phyloP scores from a whole-genome alignment of 2,329 filamentous ascomycete genomes.

The Salinomyces thailandicus region DNA sequence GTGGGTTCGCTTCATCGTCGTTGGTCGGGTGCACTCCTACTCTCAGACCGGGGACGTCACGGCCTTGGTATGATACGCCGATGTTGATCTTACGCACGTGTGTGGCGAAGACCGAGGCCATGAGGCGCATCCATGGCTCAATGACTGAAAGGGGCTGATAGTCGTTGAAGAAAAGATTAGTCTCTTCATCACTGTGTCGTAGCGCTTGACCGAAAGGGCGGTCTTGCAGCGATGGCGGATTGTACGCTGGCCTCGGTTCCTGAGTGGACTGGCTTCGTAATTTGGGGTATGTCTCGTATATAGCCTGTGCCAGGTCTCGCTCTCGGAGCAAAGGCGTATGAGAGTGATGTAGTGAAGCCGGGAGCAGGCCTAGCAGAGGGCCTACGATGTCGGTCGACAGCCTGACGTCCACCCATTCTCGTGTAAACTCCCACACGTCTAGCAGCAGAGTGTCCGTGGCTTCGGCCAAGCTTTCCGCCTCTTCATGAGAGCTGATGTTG shows the following conservation, averaged over 20 bases:
- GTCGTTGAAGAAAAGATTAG: slow-evolving; percentile 77
- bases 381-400: slow-evolving; percentile 65
- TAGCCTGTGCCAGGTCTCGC: slow-evolving; percentile 55
- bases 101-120: slow-evolving; percentile 80
- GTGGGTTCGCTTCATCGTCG: slow-evolving; percentile 33
- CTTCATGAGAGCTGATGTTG: slow-evolving; percentile 58
- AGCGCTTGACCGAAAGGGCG: slow-evolving; percentile 19
- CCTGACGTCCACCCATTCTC: slow-evolving; percentile 74
- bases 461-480: slow-evolving; percentile 60
- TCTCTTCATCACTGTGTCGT: slow-evolving; percentile 28
- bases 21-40: slow-evolving; percentile 54
- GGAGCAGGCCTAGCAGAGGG: slow-evolving; percentile 69
- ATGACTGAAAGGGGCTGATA: slow-evolving; percentile 84
- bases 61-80: slow-evolving; percentile 78
- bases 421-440: slow-evolving; percentile 81
- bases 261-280: slow-evolving; percentile 10
- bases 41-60: slow-evolving; percentile 71
- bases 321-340: slow-evolving; percentile 71
- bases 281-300: slow-evolving; percentile 64
- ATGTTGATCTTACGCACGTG: slow-evolving; percentile 64
- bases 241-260: not conserved
- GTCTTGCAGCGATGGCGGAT: not conserved
- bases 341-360: slow-evolving; percentile 57
- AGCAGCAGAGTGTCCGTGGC: slow-evolving; percentile 67
- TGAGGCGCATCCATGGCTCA: slow-evolving; percentile 79